Evolutionary conservation across 2,329 filamentous ascomycete genomes (phyloP).

Genomic region (Paraconiothyrium sp.): DNA sequence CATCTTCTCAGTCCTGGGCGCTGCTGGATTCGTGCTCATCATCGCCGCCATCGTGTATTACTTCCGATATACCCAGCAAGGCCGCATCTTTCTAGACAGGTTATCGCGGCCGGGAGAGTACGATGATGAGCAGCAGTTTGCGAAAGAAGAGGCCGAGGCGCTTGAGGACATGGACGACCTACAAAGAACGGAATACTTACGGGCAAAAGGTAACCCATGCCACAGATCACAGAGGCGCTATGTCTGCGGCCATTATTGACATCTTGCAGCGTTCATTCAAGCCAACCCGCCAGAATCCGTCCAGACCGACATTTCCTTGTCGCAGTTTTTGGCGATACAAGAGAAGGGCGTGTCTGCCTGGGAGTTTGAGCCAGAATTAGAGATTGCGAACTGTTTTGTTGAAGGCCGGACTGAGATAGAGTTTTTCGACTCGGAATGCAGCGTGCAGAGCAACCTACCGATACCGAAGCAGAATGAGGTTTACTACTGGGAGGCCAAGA

Average conservation of each 20-base stretch:
- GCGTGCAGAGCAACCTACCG: slow-evolving; percentile 94
- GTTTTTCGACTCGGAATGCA: slow-evolving; percentile 98
- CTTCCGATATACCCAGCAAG: slow-evolving; percentile 87
- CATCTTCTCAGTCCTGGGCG: slow-evolving; percentile 92
- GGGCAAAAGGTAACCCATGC: slow-evolving; percentile 82
- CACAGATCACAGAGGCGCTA: neutral
- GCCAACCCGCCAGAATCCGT: slow-evolving; percentile 94
- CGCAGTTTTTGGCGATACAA: slow-evolving; percentile 97
- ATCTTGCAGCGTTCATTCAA: slow-evolving; percentile 80
- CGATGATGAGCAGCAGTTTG: slow-evolving; percentile 96
- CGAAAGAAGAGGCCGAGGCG: slow-evolving; percentile 92
- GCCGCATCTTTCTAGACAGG: slow-evolving; percentile 91
- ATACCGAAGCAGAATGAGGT: slow-evolving; percentile 99
- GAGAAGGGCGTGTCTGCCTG: slow-evolving; percentile 99
- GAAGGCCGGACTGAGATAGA: slow-evolving; percentile 96
- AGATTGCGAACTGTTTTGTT: slow-evolving; percentile 99
- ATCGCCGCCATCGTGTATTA: slow-evolving; percentile 88
- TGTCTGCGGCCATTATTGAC: slow-evolving; percentile 29
- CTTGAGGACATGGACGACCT: slow-evolving; percentile 96
- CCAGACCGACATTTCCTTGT: slow-evolving; percentile 96
- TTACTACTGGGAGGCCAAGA: slow-evolving; percentile 99
- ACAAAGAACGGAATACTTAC: slow-evolving; percentile 86
- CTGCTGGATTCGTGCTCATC: slow-evolving; percentile 82
- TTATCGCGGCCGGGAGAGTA: slow-evolving; percentile 94
- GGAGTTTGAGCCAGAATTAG: slow-evolving; percentile 99